Conservation (phyloP, 1,139 yeast genomes). For the Pichia kudriavzevii region DNA sequence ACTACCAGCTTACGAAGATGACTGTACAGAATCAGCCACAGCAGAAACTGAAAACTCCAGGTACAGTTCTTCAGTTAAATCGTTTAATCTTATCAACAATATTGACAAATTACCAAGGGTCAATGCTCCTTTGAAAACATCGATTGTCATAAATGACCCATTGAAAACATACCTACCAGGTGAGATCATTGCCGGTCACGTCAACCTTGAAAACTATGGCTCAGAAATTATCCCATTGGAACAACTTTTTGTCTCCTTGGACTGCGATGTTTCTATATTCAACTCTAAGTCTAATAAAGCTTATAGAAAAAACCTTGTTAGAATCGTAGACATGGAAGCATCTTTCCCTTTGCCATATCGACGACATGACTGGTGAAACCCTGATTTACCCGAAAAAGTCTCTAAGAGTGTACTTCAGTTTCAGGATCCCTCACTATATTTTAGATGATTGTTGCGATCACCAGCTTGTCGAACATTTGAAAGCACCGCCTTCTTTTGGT, state of each 20-base stretch:
- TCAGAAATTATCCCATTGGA: constrained; percentile 39
- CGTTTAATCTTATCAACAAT: constrained; percentile 30
- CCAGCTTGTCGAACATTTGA: constrained; percentile 40
- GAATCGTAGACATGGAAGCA: constrained; percentile 35
- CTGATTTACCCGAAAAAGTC: constrained; percentile 5
- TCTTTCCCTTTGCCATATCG: constrained; percentile 29
- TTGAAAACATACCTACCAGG: constrained; percentile 37
- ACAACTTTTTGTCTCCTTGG: constrained; percentile 50
- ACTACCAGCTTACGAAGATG: constrained; percentile 22
- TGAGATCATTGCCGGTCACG: constrained; percentile 45
- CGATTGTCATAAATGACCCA: constrained; percentile 6
- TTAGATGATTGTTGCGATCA: constrained; percentile 54
- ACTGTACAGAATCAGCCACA: neutral
- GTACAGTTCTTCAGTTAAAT: too few species aligned
- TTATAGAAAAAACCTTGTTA: constrained; percentile 1
- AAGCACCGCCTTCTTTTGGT: constrained; percentile 63
- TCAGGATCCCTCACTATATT: constrained; percentile 50
- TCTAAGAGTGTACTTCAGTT: constrained; percentile 46
- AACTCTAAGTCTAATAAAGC: neutral
- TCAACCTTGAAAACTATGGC: constrained; percentile 39
- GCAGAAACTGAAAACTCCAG: neutral
- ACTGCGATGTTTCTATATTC: constrained; percentile 32
- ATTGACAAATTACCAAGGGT: constrained; percentile 28
- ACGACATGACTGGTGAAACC: too few species aligned
- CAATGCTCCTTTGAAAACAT: constrained; percentile 9